Base-by-base conservation (phyloP, 2,329 filamentous ascomycete species). In the Beauveria brongniartii region DNA sequence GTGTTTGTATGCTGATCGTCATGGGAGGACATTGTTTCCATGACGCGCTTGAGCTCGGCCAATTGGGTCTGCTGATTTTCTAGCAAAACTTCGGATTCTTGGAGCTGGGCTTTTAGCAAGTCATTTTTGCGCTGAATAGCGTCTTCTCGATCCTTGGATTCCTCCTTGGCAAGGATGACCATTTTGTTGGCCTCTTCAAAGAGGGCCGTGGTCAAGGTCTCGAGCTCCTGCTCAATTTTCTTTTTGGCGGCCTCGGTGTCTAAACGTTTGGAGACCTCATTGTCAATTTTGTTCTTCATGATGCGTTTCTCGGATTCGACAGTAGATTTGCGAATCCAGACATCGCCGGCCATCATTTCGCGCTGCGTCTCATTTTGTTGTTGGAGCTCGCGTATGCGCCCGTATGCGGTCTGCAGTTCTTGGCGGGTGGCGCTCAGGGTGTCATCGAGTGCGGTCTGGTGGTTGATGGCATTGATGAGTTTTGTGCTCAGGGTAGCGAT, bases 111-210 rank as follows among this genome's bases (percentile, higher is more conserved):
- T 69, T 86, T 90, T 56, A 97, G 82, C 73, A 95, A 91, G 61
- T 96, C 91, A 68, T 94, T 96, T 71, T 91, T 91, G 69, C 89
- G 89, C 61, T 92, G 87, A 47, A 92, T 78, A 5, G 83, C 82
- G 66, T 97, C 92, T 43, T 91, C 88, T 67, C 97, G 91, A 65
- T 84, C 86, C 63, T 92, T 87, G 9, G 94, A 92, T 64, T 96
- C 91, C 72, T 92, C 91, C 70, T 96, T 91, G 43, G 93, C 93
- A 18, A 68, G 71, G 46, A 93, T 90, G 57, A 99, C 94, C 93
- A 99, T 97, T 80, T 89, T 92, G 77, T 99, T 97, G 55, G 94
- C 94, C 78, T 99, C 93, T 71, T 97, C 92, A 65, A 99, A 99
- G n/a, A 99, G 81, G 30, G 91, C 92, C 1, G 91, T 87, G 0